Evolutionary conservation across 2,329 filamentous ascomycete species (phyloP), one percentile per base, ranked within the genome.

Genomic region (Claviceps sp.): DNA sequence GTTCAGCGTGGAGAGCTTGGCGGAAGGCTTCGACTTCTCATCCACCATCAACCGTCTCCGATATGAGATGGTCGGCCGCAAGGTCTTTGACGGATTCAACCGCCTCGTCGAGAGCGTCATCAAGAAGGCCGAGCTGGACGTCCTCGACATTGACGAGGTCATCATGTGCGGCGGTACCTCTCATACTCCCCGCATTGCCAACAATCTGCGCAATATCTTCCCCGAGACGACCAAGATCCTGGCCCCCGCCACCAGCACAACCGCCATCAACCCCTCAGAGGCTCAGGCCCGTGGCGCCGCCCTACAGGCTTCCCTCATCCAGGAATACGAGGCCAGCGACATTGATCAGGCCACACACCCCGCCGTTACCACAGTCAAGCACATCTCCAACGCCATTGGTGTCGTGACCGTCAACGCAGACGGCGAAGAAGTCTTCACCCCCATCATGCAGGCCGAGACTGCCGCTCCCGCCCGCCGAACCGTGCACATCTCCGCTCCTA

Each of bases 331-430:
- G 62, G 78, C 82, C 60, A 84, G 89, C 59, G 91, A 97, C 65
- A 94, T 98, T 60, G 87, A 94, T 67, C 90, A 96, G 76, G 95
- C 88, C 56, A 95, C 89, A 47, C 91, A 98, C 75, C 85, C 93
- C 50, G 88, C 89, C 65, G 89, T 98, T 57, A 96, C 91, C 37
- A 91, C 90, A 16, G 89, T 94, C 50, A 89, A 89, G 61, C 93
- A 98, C 73, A 83, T 95, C 57, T 77, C 81, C 61, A 86, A 90
- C 65, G 87, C 91, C 56, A 87, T 98, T 57, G 93, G 93, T 66
- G 85, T 97, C 50, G 77, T 95, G 57, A 80, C 83, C 60, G 72
- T 80, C 53, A 76, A 69, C 59, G 63, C 69, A 42, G 74, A 82
- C 48, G 76, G 76, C 48, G 75, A 80, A 54, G 82, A 87, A 57